Evolutionary conservation across 148 eudicot genomes (phyloP), one percentile per base, ranked within the genome.

Genomic region (Amaranthus cruentus): DNA sequence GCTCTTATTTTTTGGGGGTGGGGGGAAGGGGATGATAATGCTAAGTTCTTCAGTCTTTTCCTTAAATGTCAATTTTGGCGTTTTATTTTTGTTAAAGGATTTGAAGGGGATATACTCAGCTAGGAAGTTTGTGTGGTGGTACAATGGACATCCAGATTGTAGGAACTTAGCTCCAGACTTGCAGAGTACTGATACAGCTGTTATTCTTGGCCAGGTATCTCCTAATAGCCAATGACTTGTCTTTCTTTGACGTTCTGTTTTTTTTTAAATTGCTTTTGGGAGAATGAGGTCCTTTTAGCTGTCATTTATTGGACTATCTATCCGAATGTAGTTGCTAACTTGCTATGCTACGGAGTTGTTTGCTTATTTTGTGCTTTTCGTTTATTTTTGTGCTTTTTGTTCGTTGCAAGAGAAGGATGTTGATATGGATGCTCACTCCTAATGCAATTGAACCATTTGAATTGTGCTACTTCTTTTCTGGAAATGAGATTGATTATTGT

Each of bases 121-220:
- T 48, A 88, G 98, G 85, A 97, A 95, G 79, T 89, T 95, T 76
- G 97, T 95, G 67, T 95, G 98, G 98, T 95, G 98, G 98, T 95
- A 95, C 78, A 95, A 95, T 83, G 98, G 98, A 69, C 98, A 95
- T 72, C 97, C 97, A 68, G 98, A 91, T 80, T 82, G 74, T 82
- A 82, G 86, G 61, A 75, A 88, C 68, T 74, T 91, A 58, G 78
- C 90, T 72, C 98, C 93, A 47, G 96, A 89, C 68, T 75, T 95
- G 83, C 85, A 83, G 75, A 87, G 82, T 82, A 82, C 90, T 38
- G 96, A 95, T 80, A 88, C 93, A 44, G 97, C 96, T 79, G 91
- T 95, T 83, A 86, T 94, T 82, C 90, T 95, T 76, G 97, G 98
- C 71, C 98, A 95, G 97, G 97, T 95, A 85, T 57, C 38, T 80